A percentile compares a stretch with the other conserved stretches of the same genome.
Conservation (phyloP, 2,329 filamentous ascomycete genomes). For the Nothopassalora personata region DNA sequence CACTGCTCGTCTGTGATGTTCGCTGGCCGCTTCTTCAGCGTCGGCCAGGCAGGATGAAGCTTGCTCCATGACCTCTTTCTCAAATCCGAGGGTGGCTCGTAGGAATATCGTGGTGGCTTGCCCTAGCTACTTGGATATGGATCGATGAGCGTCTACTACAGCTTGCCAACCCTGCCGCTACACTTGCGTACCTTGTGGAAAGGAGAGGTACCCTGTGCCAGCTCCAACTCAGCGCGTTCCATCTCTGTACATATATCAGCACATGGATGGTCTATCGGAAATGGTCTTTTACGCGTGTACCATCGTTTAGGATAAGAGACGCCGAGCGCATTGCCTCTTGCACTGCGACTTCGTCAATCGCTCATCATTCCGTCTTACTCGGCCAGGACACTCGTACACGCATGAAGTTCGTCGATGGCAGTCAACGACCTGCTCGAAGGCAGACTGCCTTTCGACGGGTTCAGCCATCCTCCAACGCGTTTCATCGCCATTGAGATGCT, state of each 20-base stretch:
- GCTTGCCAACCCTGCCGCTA: background rate
- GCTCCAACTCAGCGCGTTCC: slow-evolving; percentile 68
- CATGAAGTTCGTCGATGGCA: slow-evolving; percentile 53
- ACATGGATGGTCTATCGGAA: slow-evolving; percentile 1
- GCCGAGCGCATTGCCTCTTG: slow-evolving; percentile 40
- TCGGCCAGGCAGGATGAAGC: slow-evolving; percentile 66
- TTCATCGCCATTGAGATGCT: slow-evolving; percentile 22
- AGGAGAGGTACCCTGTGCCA: slow-evolving; percentile 69
- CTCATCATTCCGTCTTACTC: background rate
- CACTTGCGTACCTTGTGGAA: slow-evolving; percentile 63
- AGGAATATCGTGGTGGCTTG: slow-evolving; percentile 78
- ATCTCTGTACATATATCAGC: slow-evolving; percentile 53
- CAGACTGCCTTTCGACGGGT: slow-evolving; percentile 29
- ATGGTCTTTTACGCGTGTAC: slow-evolving; percentile 27
- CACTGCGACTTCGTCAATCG: slow-evolving; percentile 30
- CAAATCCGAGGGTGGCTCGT: slow-evolving; percentile 79
- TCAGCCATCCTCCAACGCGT: slow-evolving; percentile 37
- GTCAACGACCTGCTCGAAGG: slow-evolving; percentile 52
- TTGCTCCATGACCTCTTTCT: slow-evolving; percentile 85
- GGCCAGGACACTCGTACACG: slow-evolving; percentile 47
- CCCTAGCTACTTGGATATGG: slow-evolving; percentile 54
- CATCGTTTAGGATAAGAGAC: slow-evolving; percentile 36
- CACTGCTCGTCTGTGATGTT: slow-evolving; percentile 67
- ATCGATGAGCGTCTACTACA: slow-evolving; percentile 1
- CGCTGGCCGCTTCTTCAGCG: slow-evolving; percentile 70